Evolutionary conservation across 805 yeast genomes (phyloP).

Genomic region (Pichia exigua): DNA sequence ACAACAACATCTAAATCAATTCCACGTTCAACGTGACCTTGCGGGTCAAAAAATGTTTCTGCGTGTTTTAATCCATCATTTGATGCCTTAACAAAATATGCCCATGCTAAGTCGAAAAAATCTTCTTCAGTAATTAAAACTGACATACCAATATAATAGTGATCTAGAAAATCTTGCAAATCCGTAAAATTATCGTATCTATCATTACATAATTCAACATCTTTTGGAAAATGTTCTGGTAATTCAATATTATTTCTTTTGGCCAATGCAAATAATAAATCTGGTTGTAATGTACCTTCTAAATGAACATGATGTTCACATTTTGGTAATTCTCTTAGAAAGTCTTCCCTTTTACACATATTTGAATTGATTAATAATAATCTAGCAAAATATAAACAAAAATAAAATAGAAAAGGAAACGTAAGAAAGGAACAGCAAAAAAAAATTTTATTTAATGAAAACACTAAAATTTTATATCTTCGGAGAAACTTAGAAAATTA

Average conservation of each 20-base stretch:
- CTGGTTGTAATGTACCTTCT: conserved; percentile 80
- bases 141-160: conserved; percentile 73
- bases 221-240: conserved; percentile 56
- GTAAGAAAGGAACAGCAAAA: neutral
- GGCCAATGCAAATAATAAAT: conserved; percentile 60
- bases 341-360: conserved; percentile 21
- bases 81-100: conserved; percentile 53
- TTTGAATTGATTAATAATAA: no score
- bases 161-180: conserved; percentile 70
- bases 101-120: conserved; percentile 72
- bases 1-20: conserved; percentile 53
- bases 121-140: conserved; percentile 65
- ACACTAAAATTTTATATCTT: neutral
- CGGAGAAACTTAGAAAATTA: neutral
- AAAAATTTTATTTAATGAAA: neutral
- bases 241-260: conserved; percentile 51
- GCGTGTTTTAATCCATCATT: conserved; percentile 58
- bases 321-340: conserved; percentile 67
- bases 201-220: conserved; percentile 47
- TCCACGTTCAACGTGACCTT: conserved; percentile 69
- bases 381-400: neutral
- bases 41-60: conserved; percentile 80
- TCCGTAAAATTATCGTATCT: conserved; percentile 58
- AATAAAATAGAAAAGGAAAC: neutral
- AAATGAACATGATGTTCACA: conserved; percentile 84